Percentiles rank a stretch among this genome's conserved stretches.
phyloP scores from a whole-genome alignment of 495 filamentous ascomycete species.

The Thermothielavioides terrestris region DNA sequence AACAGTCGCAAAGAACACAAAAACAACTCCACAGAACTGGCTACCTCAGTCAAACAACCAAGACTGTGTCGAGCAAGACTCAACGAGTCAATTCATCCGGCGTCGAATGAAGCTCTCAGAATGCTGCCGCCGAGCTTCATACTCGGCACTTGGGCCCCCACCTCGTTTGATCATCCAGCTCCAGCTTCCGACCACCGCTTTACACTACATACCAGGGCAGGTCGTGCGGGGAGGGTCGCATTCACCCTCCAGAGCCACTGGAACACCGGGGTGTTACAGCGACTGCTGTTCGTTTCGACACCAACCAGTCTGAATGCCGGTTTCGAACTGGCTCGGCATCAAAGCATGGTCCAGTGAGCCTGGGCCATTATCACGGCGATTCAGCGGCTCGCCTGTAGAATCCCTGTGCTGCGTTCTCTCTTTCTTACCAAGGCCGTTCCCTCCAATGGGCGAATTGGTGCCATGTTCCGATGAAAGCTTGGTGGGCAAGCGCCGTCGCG shows the following conservation, averaged over 20 bases:
- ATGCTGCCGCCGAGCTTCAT: neutral
- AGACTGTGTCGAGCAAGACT: neutral
- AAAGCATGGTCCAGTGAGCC: neutral
- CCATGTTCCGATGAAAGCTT: neutral
- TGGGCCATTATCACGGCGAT: neutral
- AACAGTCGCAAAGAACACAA: too few relatives aligned
- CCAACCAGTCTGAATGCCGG: neutral
- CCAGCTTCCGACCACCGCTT: conserved; percentile 3
- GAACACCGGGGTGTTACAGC: too few relatives aligned
- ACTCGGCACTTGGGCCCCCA: neutral
- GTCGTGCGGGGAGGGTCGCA: neutral
- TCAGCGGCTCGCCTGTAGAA: neutral
- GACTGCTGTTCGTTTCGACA: neutral
- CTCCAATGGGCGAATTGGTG: too few relatives aligned
- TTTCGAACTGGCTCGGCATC: conserved; percentile 6
- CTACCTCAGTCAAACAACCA: neutral
- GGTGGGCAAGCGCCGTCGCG: conserved; percentile 3
- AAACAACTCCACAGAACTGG: neutral
- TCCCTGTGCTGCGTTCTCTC: neutral
- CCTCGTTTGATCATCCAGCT: neutral
- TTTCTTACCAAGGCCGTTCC: too few relatives aligned
- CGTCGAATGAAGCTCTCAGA: too few relatives aligned
- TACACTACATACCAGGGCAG: neutral
- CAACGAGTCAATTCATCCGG: neutral
- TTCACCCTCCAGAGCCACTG: neutral